These are phyloP conservation scores for Quercus agrifolia DNA, from an alignment of 306 rosid species.

Conservation along the genomic window DNA sequence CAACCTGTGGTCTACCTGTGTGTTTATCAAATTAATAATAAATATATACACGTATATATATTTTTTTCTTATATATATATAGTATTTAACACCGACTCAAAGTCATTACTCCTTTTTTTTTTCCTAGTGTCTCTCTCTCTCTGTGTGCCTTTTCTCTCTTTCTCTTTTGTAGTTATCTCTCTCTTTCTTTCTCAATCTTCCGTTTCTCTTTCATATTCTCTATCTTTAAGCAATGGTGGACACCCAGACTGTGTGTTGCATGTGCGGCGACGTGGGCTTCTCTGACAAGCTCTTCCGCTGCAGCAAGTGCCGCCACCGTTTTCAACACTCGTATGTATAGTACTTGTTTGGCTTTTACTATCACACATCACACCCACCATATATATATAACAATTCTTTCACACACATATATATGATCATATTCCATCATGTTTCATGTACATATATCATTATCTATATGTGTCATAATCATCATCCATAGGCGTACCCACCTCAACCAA, in stretches of 20 bases:
- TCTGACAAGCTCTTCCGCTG: constrained; percentile 93
- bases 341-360: background rate
- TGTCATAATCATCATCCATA: background rate
- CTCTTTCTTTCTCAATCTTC: constrained; percentile 6
- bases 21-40: constrained; percentile 7
- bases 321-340: constrained; percentile 73
- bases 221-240: constrained; percentile 58
- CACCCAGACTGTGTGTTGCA: constrained; percentile 77
- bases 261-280: constrained; percentile 97
- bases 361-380: constrained; percentile 1
- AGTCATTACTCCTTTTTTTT: constrained; percentile 14
- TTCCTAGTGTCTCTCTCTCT: constrained; percentile 27
- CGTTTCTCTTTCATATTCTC: background rate
- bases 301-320: constrained; percentile 77
- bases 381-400: background rate
- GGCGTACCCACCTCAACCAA: background rate
- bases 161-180: background rate
- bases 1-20: constrained; percentile 63
- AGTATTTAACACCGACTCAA: constrained; percentile 59
- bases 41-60: background rate
- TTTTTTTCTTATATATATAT: background rate
- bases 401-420: background rate
- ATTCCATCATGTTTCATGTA: background rate
- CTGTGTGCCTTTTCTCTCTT: constrained; percentile 1
- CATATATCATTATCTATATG: background rate